Percentiles rank a stretch among this genome's conserved stretches.
phyloP scores from a whole-genome alignment of 345 rosid species.

The Gossypium australe region DNA sequence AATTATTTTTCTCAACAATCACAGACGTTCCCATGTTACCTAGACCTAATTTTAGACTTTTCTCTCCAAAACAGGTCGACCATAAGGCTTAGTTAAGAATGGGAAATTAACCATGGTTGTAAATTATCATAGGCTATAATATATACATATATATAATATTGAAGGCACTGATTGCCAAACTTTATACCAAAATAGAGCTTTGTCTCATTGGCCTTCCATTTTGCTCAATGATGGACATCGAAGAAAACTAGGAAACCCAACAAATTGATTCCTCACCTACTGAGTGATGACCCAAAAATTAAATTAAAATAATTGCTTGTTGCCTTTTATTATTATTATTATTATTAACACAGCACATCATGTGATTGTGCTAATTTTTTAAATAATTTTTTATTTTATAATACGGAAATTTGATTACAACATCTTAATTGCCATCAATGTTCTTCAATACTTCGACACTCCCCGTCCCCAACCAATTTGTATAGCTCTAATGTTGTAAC shows the following conservation, averaged over 20 bases:
- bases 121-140: not conserved
- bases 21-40: not conserved
- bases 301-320: not conserved
- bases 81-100: too few species aligned
- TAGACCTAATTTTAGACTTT: not conserved
- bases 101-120: too few species aligned
- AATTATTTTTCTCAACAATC: not conserved
- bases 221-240: not conserved
- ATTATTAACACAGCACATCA: constrained; percentile 1
- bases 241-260: not conserved
- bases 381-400: not conserved
- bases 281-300: not conserved
- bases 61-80: not conserved
- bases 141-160: not conserved
- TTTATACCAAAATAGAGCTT: not conserved
- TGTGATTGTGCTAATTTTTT: not conserved
- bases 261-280: constrained; percentile 7
- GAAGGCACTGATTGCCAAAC: not conserved
- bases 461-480: too few species aligned
- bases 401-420: not conserved
- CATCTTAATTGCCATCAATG: too few species aligned
- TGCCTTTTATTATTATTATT: not conserved
- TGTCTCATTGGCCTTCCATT: not conserved
- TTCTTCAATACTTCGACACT: too few species aligned
- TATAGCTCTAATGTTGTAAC: too few species aligned